Base-by-base conservation (phyloP, 768 basidiomycete genomes). In the Tylopilus felleus region DNA sequence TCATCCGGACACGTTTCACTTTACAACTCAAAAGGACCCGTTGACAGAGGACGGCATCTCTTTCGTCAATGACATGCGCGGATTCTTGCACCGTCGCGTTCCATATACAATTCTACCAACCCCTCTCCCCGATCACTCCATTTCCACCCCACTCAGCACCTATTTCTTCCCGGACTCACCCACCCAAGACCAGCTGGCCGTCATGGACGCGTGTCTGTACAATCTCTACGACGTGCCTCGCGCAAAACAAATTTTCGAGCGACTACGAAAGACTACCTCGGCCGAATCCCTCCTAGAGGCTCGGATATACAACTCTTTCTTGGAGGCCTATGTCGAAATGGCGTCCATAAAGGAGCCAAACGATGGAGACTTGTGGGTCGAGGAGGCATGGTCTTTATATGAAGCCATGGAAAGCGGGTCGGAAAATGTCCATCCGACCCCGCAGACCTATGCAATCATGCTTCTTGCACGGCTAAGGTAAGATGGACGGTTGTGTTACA, bases 121-220 rank as follows among this genome's bases (percentile, higher is more conserved):
- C 0, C 89, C 89, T 1, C 77, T 85, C 7, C 86, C 88, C 0
- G 67, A 70, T 22, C 78, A 80, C 59, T 64, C 65, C 36, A 48
- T 66, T 2, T 22, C 56, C 1, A 78, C 78, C 4, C 51, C 64
- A 1, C 53, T 70, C 13, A 75, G 80, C 58, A 78, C 79, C 57
- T 58, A 77, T 47, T 82, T 81, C 71, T 90, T 83, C 69, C 76
- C 80, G 5, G 81, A 89, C 65, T 81, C 89, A 0, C 67, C 73
- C 0, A 82, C 85, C 0, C 81, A 84, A 42, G 89, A 93, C 67
- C 75, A 81, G 51, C 66, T 90, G 12, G 83, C 88, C 0, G 80
- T 95, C 58, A 88, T 95, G 71, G 85, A 89, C 60, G 90, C 91
- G 5, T 95, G 93, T 65, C 71, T 95, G 13, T 79, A 86, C 66